Evolutionary conservation across 1,284 basidiomycete genomes (phyloP), one percentile per base, ranked within the genome.

Genomic region (Cystobasidium sp.): DNA sequence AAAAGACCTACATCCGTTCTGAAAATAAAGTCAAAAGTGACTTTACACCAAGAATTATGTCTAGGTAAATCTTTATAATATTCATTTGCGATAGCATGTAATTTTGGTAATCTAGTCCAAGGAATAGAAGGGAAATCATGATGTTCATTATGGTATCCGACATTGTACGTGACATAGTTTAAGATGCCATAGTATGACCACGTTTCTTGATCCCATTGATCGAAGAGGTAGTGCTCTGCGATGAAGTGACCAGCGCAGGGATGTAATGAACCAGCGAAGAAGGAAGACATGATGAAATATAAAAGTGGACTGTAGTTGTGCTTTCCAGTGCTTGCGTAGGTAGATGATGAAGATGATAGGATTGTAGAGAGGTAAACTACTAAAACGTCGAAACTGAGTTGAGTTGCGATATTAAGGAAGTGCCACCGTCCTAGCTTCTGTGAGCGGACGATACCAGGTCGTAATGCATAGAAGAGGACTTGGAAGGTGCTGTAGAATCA

Each of bases 111-210:
- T n/a, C 91, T 88, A 9, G 94, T 97, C 96, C 96, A 99, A 0
- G 97, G 88, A 0, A 99, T 85, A 1, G 93, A 78, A 37, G 96
- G 95, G 84, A 99, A 99, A 83, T 99, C 96, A 84, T 99, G 96
- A 83, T 99, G 96, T 82, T 99, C 96, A 83, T 98, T 97, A 82
- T 98, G 96, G 82, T 97, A 98, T 56, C 96, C 96, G 73, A 97
- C 92, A 79, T 99, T 99, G 83, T 97, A 99, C n/a, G 93, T 91
- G 16, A 99, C 84, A 6, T 90, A 78, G 83, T 99, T 99, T 75
- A 98, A 85, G 65, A 89, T 88, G 0, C 97, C 97, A 79, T 99
- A 98, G 83, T 99, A 99, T 73, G 90, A 93, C 83, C 94, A 98
- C 0, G 97, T 99, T 84, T 99, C 97, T 82, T 98, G 95, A 51